Base-by-base conservation (phyloP, 768 basidiomycete genomes). In the Mycena latifolia region DNA sequence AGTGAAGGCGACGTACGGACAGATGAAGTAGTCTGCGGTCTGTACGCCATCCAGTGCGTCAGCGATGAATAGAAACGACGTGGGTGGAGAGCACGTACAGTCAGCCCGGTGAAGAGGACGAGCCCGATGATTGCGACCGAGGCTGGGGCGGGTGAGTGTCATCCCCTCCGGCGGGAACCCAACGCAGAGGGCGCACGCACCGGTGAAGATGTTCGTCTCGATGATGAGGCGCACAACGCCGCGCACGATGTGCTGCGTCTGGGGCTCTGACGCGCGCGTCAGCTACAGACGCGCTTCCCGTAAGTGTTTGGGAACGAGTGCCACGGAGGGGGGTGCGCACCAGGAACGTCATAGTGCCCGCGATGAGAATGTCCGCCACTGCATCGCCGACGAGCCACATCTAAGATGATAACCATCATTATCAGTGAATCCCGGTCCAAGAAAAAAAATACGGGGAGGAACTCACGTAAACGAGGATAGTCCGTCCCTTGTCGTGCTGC, bases 351-450 rank as follows among this genome's bases (percentile, higher is more conserved):
- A 75, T 71, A 24, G 65, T 71, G 18, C 47, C 61, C 11, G 74
- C 74, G 22, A 75, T 75, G 18, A 71, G 18, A 0, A 71, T 9
- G 47, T 75, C 74, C 0, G 73, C 71, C 0, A 70, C 60, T 10
- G 74, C 72, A 47, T 64, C 64, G 14, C 74, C 74, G 5, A 71
- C 61, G 7, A 75, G 69, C 74, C 74, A 75, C 51, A 75, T 43
- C 74, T 75, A 20, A n/a, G 28, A 10, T 9, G 3, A 12, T 31
- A 5, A 22, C 20, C 25, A n/a, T n/a, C n/a, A n/a, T n/a, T n/a
- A n/a, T n/a, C n/a, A n/a, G n/a, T n/a, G n/a, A n/a, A n/a, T n/a
- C n/a, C n/a, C n/a, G n/a, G n/a, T n/a, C n/a, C n/a, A n/a, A n/a
- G n/a, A n/a, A n/a, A n/a, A n/a, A n/a, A n/a, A n/a, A n/a, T n/a